Conservation (phyloP, 208 protist species). For the Acanthamoeba castellanii region DNA sequence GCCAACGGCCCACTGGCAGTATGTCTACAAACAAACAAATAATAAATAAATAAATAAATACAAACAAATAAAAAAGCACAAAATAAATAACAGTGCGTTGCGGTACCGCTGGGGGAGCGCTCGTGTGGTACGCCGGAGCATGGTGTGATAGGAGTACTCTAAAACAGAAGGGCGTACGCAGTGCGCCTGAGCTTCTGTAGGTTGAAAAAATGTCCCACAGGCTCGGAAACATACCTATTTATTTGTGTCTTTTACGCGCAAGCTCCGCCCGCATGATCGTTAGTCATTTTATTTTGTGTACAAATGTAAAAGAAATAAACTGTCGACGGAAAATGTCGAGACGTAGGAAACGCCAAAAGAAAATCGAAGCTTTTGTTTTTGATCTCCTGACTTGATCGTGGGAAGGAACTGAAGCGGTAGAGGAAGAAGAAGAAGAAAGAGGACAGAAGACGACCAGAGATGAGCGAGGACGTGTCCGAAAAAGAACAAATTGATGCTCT, state of each 20-base stretch:
- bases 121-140: no score
- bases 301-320: not conserved
- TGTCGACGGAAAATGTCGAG: not conserved
- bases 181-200: not conserved
- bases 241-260: not conserved
- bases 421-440: not conserved
- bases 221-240: not conserved
- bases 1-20: no score
- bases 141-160: no score
- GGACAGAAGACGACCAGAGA: not conserved
- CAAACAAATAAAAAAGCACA: no score
- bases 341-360: no score
- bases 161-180: not conserved
- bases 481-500: constrained; percentile 7
- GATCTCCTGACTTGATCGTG: not conserved
- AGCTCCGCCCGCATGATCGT: no score
- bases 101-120: no score
- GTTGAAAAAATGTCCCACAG: not conserved
- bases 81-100: no score
- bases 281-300: not conserved
- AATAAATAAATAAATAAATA: no score
- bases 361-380: not conserved
- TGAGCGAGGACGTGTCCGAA: constrained; percentile 21
- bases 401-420: no score
- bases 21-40: no score